Conservation (phyloP, 2,329 filamentous ascomycete genomes). For the Tolypocladium paradoxum region DNA sequence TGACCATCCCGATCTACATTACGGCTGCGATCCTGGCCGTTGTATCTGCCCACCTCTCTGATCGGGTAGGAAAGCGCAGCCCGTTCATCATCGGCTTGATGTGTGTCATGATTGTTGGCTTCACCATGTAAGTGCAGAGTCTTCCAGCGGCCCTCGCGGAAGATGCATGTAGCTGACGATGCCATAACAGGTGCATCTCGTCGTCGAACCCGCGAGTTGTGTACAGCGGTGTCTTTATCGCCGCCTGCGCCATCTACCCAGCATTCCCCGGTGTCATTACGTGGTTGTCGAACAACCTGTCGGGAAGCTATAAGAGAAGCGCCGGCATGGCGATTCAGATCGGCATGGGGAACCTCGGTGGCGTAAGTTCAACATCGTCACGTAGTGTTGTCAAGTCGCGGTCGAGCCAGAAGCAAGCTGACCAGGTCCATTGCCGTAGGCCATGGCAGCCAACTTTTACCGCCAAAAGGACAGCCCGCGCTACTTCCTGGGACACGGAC, state of each 20-base stretch:
- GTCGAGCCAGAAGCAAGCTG: background rate
- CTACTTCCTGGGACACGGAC: slow-evolving; percentile 37
- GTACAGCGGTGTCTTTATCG: slow-evolving; percentile 69
- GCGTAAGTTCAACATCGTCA: slow-evolving; percentile 29
- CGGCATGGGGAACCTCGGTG: slow-evolving; percentile 46
- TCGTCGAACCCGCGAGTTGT: slow-evolving; percentile 46
- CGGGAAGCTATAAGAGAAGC: slow-evolving; percentile 53
- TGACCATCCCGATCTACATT: slow-evolving; percentile 51
- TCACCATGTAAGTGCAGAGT: slow-evolving; percentile 32
- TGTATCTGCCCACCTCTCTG: slow-evolving; percentile 41
- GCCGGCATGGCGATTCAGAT: slow-evolving; percentile 57
- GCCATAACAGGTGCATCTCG: slow-evolving; percentile 46
- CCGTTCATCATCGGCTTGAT: slow-evolving; percentile 46
- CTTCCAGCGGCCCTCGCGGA: too few species aligned
- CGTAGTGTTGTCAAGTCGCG: background rate
- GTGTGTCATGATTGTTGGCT: slow-evolving; percentile 43
- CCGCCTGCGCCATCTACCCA: slow-evolving; percentile 69
- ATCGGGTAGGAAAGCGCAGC: slow-evolving; percentile 39
- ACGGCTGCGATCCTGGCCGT: slow-evolving; percentile 51
- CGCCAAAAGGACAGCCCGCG: slow-evolving; percentile 36
- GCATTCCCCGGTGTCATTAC: slow-evolving; percentile 68
- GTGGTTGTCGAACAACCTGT: slow-evolving; percentile 71
- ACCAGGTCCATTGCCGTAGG: slow-evolving; percentile 19
- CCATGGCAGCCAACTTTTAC: slow-evolving; percentile 66
- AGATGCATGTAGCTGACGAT: slow-evolving; percentile 7